Base-by-base conservation (phyloP, 2,329 filamentous ascomycete species). In the Dactylellina cionopaga region DNA sequence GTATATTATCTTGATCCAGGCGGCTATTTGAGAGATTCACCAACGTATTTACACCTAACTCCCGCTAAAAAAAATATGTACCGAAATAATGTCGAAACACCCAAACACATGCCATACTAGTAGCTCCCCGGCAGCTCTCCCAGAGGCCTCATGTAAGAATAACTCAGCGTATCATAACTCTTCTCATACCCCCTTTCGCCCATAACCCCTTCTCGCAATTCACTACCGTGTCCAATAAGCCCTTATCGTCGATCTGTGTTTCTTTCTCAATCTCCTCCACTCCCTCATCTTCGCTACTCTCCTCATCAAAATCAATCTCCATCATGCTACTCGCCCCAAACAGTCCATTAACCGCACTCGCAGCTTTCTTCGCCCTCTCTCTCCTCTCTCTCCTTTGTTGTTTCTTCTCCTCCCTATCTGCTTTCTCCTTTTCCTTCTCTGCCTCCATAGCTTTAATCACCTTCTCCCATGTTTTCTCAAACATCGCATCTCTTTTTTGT, bases 161-260 rank as follows among this genome's bases (percentile, higher is more conserved):
- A 22, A 13, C 9, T 58, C 51, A 71, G 27, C 66, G 56, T 19
- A 72, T 49, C 59, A 72, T 60, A 17, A 72, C 54, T 25, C 68
- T 55, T 17, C 59, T 41, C 59, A 72, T 64, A 3, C 59, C 52
- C 10, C 68, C 68, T 44, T 72, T 72, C 33, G 68, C 43, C 47
- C 54, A 72, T 7, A 72, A 27, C 10, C 43, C 52, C 44, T 72
- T 72, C 46, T 72, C 68, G 37, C 68, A 72, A 24, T 72, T 65
- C 5, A 72, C 68, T 24, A 72, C 59, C 35, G 68, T 72, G 29
- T 72, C 68, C 44, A 59, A 15, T 17, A 72, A 11, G n/a, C 68
- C 68, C 46, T 72, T 72, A 19, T 72, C 68, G 11, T 72, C 68
- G 35, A 72, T 65, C 59, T 72, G 59, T 19, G 52, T 49, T n/a